Percentiles rank a stretch among this genome's conserved stretches.
phyloP scores from a whole-genome alignment of 176 grass and related monocot genomes.

The Bromus sterilis region DNA sequence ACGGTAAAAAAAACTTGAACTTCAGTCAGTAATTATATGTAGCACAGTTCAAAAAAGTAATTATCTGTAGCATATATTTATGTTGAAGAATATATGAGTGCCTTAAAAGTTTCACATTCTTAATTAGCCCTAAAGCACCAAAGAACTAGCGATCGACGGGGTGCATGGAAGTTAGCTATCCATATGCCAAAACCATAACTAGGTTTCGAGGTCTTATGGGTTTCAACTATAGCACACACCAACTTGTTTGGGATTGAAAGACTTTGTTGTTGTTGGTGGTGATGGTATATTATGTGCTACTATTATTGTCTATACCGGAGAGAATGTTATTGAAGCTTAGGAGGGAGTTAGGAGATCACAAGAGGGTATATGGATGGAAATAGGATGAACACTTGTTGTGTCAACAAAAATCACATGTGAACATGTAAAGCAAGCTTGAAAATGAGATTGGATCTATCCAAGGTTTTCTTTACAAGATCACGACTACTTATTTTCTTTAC shows the following conservation, averaged over 20 bases:
- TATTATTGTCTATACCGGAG: background rate
- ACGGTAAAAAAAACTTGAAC: background rate
- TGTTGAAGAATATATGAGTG: background rate
- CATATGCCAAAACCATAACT: too few species aligned
- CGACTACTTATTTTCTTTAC: background rate
- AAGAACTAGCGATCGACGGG: too few species aligned
- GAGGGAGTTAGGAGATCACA: background rate
- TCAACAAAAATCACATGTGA: background rate
- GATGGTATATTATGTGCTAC: background rate
- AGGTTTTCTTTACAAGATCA: background rate
- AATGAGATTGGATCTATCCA: background rate
- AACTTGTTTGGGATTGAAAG: too few species aligned
- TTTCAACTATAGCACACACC: too few species aligned
- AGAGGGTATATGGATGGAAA: background rate
- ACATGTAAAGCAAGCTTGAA: background rate
- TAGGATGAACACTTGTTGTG: background rate
- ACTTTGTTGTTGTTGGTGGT: too few species aligned
- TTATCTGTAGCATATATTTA: background rate
- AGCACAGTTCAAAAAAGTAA: too few species aligned
- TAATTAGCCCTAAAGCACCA: background rate
- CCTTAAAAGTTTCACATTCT: background rate
- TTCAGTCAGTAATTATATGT: background rate
- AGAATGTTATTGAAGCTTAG: background rate
- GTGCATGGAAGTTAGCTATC: too few species aligned
- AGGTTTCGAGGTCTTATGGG: too few species aligned